Evolutionary conservation across 2,329 filamentous ascomycete genomes (phyloP), one percentile per base, ranked within the genome.

Genomic region (Ophiostoma quercus): DNA sequence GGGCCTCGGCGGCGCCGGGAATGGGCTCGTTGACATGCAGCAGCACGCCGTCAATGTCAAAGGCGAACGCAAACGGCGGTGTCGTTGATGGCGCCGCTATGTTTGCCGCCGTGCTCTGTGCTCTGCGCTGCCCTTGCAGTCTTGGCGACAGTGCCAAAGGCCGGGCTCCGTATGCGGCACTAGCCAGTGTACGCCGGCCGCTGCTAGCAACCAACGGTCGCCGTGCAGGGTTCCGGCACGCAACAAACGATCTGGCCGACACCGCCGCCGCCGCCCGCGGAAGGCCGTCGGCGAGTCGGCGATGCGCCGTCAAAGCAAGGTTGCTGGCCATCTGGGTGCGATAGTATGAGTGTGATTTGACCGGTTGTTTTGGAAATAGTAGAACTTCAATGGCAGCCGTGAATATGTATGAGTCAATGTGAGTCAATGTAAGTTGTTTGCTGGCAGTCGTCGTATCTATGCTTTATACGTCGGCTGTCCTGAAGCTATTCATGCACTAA

Each of bases 11-110:
- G 1, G 95, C 94, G 41, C 91, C 90, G 1, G 92, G 90, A 66
- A 98, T 88, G 2, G 92, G 88, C 72, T 89, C 87, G 3, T 90
- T 87, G 71, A 91, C 90, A 76, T 94, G 92, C 41, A 98, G 85
- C 25, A 99, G 87, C n/a, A 99, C 95, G 70, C 95, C 95, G 79
- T 99, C 95, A 77, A 99, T 96, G 74, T 82, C 80, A 73, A 79
- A 79, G 0, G 79, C 80, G 74, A 82, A 82, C 0, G 79, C 80
- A 73, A 81, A 81, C 0, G 76, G 62, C 7, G 66, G 62, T 2
- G 39, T 67, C 16, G 39, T 3, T 9, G 41, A 29, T 1, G 39
- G 65, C 4, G 25, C 25, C 25, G 43, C 11, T 19, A 39, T 29
- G 6, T 11, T 57, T 1, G 54, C 11, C 2, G 66, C n/a, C 8